These are phyloP conservation scores for Mycena alexandri DNA, from an alignment of 768 basidiomycete species.

Conservation along the genomic window DNA sequence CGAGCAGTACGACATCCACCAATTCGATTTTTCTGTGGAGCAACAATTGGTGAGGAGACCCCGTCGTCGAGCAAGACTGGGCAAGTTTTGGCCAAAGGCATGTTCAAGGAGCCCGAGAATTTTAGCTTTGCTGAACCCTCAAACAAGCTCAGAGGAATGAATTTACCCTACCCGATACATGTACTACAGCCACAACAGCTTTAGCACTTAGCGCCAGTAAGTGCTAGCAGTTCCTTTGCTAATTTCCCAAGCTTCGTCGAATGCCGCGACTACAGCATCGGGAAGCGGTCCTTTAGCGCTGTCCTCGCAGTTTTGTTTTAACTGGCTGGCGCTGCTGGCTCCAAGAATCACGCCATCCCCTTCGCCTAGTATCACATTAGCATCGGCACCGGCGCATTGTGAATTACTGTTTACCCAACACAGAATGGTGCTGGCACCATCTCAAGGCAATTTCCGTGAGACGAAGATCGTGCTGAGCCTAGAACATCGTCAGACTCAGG, in stretches of 20 bases:
- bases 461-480: constrained; percentile 57
- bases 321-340: constrained; percentile 58
- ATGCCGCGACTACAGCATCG: constrained; percentile 61
- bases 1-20: too few relatives aligned
- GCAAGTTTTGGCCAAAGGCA: too few relatives aligned
- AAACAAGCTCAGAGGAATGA: too few relatives aligned
- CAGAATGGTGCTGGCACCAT: constrained; percentile 67
- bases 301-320: constrained; percentile 59
- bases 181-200: neutral
- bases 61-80: too few relatives aligned
- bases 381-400: neutral
- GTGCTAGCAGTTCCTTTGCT: constrained; percentile 47
- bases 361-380: constrained; percentile 22
- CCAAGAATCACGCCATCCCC: constrained; percentile 64
- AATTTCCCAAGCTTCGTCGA: constrained; percentile 64
- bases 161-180: too few relatives aligned
- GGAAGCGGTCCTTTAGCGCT: constrained; percentile 68
- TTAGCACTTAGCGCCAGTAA: constrained; percentile 51
- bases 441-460: constrained; percentile 65
- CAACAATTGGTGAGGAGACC: too few relatives aligned
- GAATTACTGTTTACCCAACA: constrained; percentile 39
- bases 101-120: too few relatives aligned
- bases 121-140: too few relatives aligned
- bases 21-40: too few relatives aligned
- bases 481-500: neutral